Conservation (phyloP, 208 protist genomes). For the Acanthamoeba royreba region DNA sequence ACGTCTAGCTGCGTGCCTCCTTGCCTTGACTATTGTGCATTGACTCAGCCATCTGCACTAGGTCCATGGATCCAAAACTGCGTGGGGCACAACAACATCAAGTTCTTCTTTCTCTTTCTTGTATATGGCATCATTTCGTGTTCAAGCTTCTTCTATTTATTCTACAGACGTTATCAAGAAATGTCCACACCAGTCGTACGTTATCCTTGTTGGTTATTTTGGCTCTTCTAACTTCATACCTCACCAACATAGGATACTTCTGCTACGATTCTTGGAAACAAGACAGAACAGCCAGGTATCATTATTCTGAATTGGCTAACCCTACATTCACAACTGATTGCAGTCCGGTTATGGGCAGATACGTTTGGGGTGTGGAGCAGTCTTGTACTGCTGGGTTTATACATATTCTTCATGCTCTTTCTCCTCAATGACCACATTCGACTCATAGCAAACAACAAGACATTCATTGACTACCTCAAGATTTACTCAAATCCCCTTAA, state of each 20-base stretch:
- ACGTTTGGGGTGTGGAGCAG: no score
- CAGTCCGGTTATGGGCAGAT: background rate
- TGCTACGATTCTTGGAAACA: no score
- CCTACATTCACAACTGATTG: background rate
- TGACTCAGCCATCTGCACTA: background rate
- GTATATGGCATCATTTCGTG: background rate
- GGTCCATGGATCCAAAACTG: background rate
- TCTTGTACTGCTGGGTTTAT: background rate
- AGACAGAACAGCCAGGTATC: no score
- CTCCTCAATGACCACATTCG: background rate
- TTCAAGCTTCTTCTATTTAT: background rate
- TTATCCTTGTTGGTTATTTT: background rate
- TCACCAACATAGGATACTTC: background rate
- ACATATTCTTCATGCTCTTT: background rate
- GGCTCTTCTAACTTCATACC: background rate
- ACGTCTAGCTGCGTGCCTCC: background rate
- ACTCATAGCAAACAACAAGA: background rate
- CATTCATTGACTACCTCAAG: background rate
- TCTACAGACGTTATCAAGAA: background rate
- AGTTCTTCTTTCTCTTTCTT: background rate
- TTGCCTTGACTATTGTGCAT: background rate
- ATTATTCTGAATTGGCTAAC: background rate
- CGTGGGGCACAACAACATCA: background rate
- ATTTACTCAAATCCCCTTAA: background rate
- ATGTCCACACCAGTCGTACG: background rate